phyloP scores from a whole-genome alignment of 2,329 filamentous ascomycete species.

The Cladosporium colombiae region DNA sequence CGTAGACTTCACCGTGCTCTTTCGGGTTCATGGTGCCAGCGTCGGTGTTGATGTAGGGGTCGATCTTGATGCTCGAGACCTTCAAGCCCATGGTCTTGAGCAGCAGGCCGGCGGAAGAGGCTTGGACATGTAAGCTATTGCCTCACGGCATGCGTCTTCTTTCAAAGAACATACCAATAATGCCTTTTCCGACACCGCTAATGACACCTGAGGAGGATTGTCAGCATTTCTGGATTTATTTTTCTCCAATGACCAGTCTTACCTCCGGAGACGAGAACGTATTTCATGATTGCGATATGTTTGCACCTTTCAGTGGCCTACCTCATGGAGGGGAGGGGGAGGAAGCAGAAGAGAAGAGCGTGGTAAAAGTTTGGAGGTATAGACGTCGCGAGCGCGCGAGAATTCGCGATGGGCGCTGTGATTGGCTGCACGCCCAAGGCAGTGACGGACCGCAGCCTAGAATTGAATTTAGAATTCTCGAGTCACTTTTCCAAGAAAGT shows the following conservation, averaged over 20 bases:
- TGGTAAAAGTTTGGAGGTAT: constrained; percentile 17
- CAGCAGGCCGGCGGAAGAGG: constrained; percentile 71
- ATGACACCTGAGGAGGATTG: constrained; percentile 50
- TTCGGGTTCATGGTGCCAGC: constrained; percentile 71
- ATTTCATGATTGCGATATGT: constrained; percentile 65
- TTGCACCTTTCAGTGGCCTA: constrained; percentile 42
- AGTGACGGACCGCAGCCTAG: constrained; percentile 9
- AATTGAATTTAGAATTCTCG: not conserved
- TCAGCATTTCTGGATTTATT: not conserved
- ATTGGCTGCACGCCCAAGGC: not conserved
- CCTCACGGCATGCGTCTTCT: constrained; percentile 19
- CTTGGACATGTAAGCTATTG: constrained; percentile 41
- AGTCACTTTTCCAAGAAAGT: not conserved
- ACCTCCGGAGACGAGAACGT: constrained; percentile 80
- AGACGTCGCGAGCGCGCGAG: constrained; percentile 11
- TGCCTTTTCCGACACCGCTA: constrained; percentile 64
- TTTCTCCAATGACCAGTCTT: constrained; percentile 35
- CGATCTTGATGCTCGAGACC: constrained; percentile 69
- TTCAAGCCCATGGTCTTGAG: constrained; percentile 80
- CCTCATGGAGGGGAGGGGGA: constrained; percentile 45
- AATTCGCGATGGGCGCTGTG: constrained; percentile 9
- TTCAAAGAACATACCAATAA: constrained; percentile 51
- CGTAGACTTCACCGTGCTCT: constrained; percentile 86
- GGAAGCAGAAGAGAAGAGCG: constrained; percentile 34
- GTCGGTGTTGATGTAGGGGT: constrained; percentile 75